phyloP scores from a whole-genome alignment of 2,329 filamentous ascomycete species.

The Cladobotryum mycophilum region DNA sequence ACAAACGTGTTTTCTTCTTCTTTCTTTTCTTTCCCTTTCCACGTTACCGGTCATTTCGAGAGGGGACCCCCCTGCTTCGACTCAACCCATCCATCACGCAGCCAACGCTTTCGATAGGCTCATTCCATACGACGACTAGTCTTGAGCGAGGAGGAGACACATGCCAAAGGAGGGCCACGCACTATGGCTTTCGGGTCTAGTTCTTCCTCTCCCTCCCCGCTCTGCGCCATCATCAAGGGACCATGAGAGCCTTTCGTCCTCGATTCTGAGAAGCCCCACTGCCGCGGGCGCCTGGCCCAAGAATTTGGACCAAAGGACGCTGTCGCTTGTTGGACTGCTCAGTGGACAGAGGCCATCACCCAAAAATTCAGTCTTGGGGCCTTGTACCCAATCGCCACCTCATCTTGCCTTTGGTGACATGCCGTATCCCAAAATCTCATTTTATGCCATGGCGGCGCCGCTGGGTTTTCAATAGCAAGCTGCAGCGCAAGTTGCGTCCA shows the following conservation, averaged over 20 bases:
- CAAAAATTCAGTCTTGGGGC: too few relatives aligned
- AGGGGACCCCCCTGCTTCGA: neutral
- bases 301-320: neutral
- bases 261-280: conserved; percentile 7
- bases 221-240: conserved; percentile 7
- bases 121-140: conserved; percentile 1
- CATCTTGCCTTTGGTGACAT: conserved; percentile 15
- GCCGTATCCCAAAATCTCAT: conserved; percentile 21
- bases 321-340: conserved; percentile 4
- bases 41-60: too few relatives aligned
- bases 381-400: conserved; percentile 30
- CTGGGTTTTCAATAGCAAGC: conserved; percentile 14
- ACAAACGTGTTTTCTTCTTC: too few relatives aligned
- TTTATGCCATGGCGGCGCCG: conserved; percentile 40
- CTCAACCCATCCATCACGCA: conserved; percentile 1
- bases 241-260: conserved; percentile 8
- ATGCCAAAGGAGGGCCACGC: conserved; percentile 6
- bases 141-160: conserved; percentile 3
- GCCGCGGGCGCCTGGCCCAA: neutral
- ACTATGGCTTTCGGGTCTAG: neutral
- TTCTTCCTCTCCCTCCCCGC: conserved; percentile 5
- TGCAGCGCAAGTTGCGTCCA: conserved; percentile 1
- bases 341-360: conserved; percentile 18
- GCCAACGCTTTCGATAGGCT: neutral
- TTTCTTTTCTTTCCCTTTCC: too few relatives aligned